Conservation (phyloP, 768 basidiomycete species). For the Crucibulum laeve region DNA sequence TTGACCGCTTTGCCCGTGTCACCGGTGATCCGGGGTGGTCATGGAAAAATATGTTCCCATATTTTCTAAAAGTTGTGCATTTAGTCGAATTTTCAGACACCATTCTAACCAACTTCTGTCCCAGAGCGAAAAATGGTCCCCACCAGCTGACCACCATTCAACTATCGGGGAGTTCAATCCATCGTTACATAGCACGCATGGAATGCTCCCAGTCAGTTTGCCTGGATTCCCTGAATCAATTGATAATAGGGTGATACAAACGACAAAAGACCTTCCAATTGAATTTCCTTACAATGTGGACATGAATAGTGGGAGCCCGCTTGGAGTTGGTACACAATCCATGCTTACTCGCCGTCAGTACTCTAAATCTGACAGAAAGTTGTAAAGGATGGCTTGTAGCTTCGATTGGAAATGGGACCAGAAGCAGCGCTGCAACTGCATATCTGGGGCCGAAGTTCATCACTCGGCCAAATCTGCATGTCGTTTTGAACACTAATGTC, state of each 20-base stretch:
- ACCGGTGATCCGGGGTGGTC: slow-evolving; percentile 23
- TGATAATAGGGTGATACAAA: slow-evolving; percentile 13
- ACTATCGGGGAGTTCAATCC: slow-evolving; percentile 22
- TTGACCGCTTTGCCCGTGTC: slow-evolving; percentile 15
- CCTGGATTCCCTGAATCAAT: slow-evolving; percentile 11
- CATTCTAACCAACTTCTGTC: not conserved
- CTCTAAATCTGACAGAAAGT: not conserved
- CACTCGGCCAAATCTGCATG: slow-evolving; percentile 3
- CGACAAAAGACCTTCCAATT: slow-evolving; percentile 13
- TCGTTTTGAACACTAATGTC: slow-evolving; percentile 4
- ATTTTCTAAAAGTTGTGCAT: slow-evolving; percentile 12
- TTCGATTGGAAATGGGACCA: slow-evolving; percentile 4
- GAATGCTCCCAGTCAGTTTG: slow-evolving; percentile 16
- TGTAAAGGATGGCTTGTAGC: not conserved
- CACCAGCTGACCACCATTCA: slow-evolving; percentile 17
- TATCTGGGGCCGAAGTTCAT: not conserved
- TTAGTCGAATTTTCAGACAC: not conserved
- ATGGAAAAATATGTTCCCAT: slow-evolving; percentile 15
- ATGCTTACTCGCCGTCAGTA: not conserved
- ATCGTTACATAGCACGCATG: slow-evolving; percentile 16
- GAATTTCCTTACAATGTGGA: slow-evolving; percentile 26
- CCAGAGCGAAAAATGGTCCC: slow-evolving; percentile 17
- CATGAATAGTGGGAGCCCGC: slow-evolving; percentile 20
- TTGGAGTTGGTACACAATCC: not conserved
- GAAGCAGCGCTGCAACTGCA: slow-evolving; percentile 4